These are phyloP conservation scores for Pleurotus platypus DNA, from an alignment of 768 basidiomycete species.

Conservation along the genomic window DNA sequence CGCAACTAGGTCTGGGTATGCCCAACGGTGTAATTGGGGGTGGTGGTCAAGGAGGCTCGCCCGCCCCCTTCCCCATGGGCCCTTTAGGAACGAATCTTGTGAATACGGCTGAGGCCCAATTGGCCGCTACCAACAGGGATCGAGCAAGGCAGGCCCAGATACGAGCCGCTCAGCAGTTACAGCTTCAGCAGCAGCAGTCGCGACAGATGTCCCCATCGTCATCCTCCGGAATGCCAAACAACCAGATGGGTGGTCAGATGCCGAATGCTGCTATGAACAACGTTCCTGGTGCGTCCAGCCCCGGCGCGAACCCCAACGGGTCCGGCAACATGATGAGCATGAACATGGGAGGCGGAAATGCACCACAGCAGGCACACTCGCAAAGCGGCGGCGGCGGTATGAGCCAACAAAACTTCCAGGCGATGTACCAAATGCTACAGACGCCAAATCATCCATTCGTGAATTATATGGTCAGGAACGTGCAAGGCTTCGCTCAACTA, in stretches of 20 bases:
- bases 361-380: too few species aligned
- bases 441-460: conserved; percentile 55
- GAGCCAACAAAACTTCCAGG: conserved; percentile 35
- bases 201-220: conserved; percentile 43
- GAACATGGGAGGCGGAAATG: neutral
- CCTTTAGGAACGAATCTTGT: conserved; percentile 8
- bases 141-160: conserved; percentile 33
- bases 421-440: conserved; percentile 47
- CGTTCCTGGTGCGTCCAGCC: conserved; percentile 14
- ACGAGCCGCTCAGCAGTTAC: conserved; percentile 29
- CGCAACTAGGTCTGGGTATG: neutral
- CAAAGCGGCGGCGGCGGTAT: conserved; percentile 8
- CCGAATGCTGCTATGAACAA: conserved; percentile 10
- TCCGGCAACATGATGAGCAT: neutral
- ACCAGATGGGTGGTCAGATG: conserved; percentile 13
- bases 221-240: conserved; percentile 11
- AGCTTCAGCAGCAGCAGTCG: conserved; percentile 21
- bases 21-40: neutral
- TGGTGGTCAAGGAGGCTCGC: neutral
- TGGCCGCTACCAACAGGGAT: conserved; percentile 29
- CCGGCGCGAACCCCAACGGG: conserved; percentile 3
- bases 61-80: neutral
- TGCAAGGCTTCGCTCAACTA: conserved; percentile 52
- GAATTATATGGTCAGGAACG: conserved; percentile 45
- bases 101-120: conserved; percentile 30